Conservation (phyloP, 805 yeast species). For the Wickerhamomyces canadensis region DNA sequence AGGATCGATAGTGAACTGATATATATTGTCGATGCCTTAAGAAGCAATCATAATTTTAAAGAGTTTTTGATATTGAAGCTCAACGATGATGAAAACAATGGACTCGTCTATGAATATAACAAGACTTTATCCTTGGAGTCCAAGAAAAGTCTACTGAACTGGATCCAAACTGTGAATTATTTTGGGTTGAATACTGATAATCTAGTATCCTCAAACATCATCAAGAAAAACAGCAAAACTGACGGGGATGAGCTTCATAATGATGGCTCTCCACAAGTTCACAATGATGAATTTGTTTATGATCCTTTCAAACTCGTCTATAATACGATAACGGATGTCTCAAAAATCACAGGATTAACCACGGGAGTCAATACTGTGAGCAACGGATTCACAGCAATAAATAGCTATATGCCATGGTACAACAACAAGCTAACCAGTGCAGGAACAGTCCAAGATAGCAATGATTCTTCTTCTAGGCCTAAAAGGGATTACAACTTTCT, state of each 20-base stretch:
- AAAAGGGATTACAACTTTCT: slow-evolving; percentile 5
- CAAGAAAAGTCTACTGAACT: slow-evolving; percentile 12
- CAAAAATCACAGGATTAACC: slow-evolving; percentile 13
- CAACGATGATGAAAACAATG: slow-evolving; percentile 12
- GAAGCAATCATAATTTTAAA: slow-evolving; percentile 7
- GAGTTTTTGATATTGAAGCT: slow-evolving; percentile 19
- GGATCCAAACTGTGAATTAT: slow-evolving; percentile 15
- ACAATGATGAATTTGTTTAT: slow-evolving; percentile 21
- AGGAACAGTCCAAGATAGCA: too few relatives aligned
- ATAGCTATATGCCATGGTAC: slow-evolving; percentile 12
- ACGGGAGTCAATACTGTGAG: slow-evolving; percentile 16
- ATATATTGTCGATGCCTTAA: slow-evolving; percentile 8
- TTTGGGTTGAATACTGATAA: slow-evolving; percentile 11
- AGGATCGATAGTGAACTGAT: slow-evolving; percentile 11
- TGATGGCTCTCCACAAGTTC: too few relatives aligned
- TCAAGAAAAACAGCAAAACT: slow-evolving; percentile 12
- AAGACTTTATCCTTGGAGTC: slow-evolving; percentile 5
- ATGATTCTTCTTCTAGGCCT: background rate
- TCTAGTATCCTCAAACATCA: slow-evolving; percentile 14
- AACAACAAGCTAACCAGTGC: background rate
- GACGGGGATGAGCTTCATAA: too few relatives aligned
- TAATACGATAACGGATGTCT: slow-evolving; percentile 20
- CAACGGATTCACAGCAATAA: slow-evolving; percentile 4
- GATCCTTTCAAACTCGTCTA: slow-evolving; percentile 24
- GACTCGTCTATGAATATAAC: slow-evolving; percentile 17